These are phyloP conservation scores for Linnemannia zychae DNA, from an alignment of 192 early-diverging fungal species.

Conservation along the genomic window DNA sequence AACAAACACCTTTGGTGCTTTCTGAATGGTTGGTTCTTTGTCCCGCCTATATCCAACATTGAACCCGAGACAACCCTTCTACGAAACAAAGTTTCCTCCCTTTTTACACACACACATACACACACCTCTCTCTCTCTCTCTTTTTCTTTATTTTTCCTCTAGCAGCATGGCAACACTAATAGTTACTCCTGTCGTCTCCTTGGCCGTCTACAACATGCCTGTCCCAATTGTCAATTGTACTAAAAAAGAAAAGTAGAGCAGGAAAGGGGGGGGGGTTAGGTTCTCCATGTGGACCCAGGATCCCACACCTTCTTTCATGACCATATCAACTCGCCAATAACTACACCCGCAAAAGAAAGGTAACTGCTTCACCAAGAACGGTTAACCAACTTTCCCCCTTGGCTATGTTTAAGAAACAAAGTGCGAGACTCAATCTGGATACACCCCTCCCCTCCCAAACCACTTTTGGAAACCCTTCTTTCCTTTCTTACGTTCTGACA, in stretches of 20 bases:
- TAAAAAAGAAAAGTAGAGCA: no score
- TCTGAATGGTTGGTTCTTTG: neutral
- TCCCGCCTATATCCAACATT: neutral
- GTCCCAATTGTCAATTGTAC: no score
- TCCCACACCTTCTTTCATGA: no score
- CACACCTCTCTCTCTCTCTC: neutral
- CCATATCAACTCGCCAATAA: no score
- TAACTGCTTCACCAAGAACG: neutral
- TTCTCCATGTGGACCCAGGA: no score
- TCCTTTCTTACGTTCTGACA: neutral
- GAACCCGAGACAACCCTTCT: neutral
- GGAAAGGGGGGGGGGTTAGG: no score
- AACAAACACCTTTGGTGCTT: neutral
- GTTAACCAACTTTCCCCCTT: neutral
- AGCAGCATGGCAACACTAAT: no score
- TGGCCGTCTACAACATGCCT: neutral
- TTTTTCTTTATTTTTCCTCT: no score
- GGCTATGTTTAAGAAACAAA: neutral
- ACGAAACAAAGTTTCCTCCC: slow-evolving; percentile 3
- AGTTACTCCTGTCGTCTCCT: neutral
- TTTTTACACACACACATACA: no score
- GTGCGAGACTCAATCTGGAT: neutral
- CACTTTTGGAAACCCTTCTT: neutral
- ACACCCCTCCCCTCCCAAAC: neutral
- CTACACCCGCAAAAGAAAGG: neutral